These are phyloP conservation scores for Trametes maxima DNA, from an alignment of 768 basidiomycete genomes.

Conservation along the genomic window DNA sequence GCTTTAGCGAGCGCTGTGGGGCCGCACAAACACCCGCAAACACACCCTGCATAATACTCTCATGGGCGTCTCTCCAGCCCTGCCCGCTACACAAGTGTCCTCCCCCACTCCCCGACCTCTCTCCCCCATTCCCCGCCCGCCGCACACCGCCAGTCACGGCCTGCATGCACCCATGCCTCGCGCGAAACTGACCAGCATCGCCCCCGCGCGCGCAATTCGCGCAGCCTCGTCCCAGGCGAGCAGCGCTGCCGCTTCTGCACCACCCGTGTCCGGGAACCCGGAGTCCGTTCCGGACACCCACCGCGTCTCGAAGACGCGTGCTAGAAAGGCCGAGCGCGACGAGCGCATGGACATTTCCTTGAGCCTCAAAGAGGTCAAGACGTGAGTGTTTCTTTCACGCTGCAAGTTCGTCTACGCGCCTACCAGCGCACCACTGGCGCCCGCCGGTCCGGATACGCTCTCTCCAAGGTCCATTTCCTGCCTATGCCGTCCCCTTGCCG, in stretches of 20 bases:
- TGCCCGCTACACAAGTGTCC: not conserved
- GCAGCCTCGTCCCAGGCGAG: not conserved
- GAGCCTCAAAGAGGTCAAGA: slow-evolving; percentile 40
- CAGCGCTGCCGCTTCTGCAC: not conserved
- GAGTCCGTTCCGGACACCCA: not conserved
- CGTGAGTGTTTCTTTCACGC: slow-evolving; percentile 31
- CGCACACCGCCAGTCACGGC: not conserved
- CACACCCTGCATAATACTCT: not conserved
- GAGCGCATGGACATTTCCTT: slow-evolving; percentile 43
- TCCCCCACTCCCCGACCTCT: not conserved
- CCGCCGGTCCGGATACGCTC: not conserved
- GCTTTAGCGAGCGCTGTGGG: slow-evolving; percentile 10
- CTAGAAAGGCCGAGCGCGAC: slow-evolving; percentile 44
- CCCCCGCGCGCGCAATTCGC: not conserved
- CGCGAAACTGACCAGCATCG: not conserved
- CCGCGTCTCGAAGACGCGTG: not conserved
- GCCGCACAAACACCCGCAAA: slow-evolving; percentile 13
- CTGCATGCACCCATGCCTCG: slow-evolving; percentile 12
- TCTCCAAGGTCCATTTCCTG: too few relatives aligned
- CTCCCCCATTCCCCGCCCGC: not conserved
- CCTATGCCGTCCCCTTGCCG: not conserved
- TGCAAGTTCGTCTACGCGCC: not conserved
- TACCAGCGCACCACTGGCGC: not conserved
- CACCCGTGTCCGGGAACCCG: not conserved
- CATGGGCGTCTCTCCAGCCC: slow-evolving; percentile 7